phyloP scores from a whole-genome alignment of 2,329 filamentous ascomycete genomes.

The Karstenula rhodostoma region DNA sequence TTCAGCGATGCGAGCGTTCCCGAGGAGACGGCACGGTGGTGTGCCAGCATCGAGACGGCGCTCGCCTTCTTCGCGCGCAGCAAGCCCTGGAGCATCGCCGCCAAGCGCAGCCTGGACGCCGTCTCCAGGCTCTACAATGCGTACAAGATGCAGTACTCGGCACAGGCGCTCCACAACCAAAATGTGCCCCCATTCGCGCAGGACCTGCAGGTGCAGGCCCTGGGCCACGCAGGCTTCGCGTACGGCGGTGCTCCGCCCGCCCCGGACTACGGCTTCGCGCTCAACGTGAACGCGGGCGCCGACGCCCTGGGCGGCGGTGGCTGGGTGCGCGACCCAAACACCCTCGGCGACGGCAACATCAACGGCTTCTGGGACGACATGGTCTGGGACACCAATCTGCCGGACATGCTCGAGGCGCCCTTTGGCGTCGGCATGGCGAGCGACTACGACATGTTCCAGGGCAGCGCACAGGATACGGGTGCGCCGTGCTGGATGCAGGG shows the following conservation, averaged over 20 bases:
- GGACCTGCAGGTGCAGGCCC: conserved; percentile 14
- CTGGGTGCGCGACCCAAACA: conserved; percentile 30
- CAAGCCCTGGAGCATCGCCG: conserved; percentile 55
- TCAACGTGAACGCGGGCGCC: conserved; percentile 31
- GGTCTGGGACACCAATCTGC: conserved; percentile 52
- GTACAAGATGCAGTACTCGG: conserved; percentile 39
- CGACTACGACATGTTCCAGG: conserved; percentile 44
- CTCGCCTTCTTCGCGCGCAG: conserved; percentile 54
- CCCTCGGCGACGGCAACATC: conserved; percentile 20
- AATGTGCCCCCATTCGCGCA: conserved; percentile 23
- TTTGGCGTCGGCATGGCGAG: conserved; percentile 43
- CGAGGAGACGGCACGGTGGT: conserved; percentile 53
- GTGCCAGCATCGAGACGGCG: conserved; percentile 51
- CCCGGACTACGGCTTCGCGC: conserved; percentile 35
- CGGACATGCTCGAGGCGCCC: conserved; percentile 48
- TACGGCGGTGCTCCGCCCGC: conserved; percentile 28
- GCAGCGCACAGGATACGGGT: conserved; percentile 43
- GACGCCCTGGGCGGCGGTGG: conserved; percentile 30
- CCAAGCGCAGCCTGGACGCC: conserved; percentile 53
- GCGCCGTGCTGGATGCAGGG: conserved; percentile 49
- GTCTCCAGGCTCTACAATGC: conserved; percentile 54
- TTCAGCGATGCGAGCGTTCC: conserved; percentile 68
- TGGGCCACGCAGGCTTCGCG: conserved; percentile 25
- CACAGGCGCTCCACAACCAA: conserved; percentile 19
- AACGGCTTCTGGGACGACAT: conserved; percentile 51